phyloP scores from a whole-genome alignment of 345 rosid genomes.

The Microcos paniculata region DNA sequence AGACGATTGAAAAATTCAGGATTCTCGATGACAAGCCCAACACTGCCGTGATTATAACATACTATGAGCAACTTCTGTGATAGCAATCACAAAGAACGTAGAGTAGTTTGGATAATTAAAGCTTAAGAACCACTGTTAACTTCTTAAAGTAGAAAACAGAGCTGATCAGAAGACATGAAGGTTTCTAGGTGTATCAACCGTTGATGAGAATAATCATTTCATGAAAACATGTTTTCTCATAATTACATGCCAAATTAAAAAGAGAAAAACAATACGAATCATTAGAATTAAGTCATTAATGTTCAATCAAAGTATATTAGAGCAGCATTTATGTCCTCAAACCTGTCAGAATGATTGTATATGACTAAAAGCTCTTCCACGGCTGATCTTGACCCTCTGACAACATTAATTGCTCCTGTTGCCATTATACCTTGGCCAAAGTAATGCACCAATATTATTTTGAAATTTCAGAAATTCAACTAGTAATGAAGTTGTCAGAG shows the following conservation, averaged over 20 bases:
- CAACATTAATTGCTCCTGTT: slow-evolving; percentile 90
- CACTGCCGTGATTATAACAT: slow-evolving; percentile 47
- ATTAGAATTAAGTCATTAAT: background rate
- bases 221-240: background rate
- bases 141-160: background rate
- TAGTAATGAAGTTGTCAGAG: slow-evolving; percentile 5
- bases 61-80: slow-evolving; percentile 22
- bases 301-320: background rate
- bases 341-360: slow-evolving; percentile 94
- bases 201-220: slow-evolving; percentile 2
- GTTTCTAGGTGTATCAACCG: background rate
- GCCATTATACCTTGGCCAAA: slow-evolving; percentile 78
- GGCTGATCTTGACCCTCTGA: slow-evolving; percentile 87
- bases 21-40: slow-evolving; percentile 82
- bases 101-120: slow-evolving; percentile 9
- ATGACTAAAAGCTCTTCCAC: slow-evolving; percentile 82
- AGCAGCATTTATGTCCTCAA: slow-evolving; percentile 5
- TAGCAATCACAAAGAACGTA: slow-evolving; percentile 5
- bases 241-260: background rate
- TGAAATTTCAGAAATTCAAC: slow-evolving; percentile 4
- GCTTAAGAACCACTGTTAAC: slow-evolving; percentile 8
- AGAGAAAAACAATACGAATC: background rate
- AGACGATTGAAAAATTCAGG: slow-evolving; percentile 84
- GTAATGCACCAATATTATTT: slow-evolving; percentile 9
- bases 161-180: background rate